Percentiles rank a stretch among this genome's conserved stretches.
These are phyloP conservation scores for Phialemoniopsis sp. DNA, from an alignment of 2,329 filamentous ascomycete species.

Conservation along the genomic window DNA sequence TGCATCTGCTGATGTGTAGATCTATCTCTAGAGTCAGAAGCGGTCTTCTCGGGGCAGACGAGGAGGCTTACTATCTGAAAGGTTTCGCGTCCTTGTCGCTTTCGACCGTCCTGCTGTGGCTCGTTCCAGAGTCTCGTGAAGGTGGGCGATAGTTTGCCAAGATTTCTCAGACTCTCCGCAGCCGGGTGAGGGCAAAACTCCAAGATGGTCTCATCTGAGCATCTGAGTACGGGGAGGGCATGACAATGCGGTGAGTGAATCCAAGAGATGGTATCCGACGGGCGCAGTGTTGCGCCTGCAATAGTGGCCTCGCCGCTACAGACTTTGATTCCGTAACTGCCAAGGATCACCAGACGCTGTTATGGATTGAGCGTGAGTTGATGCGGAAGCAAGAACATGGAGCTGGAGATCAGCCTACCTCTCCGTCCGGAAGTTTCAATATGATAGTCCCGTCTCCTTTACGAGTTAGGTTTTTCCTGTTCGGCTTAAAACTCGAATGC, in stretches of 20 bases:
- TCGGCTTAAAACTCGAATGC: slow-evolving; percentile 42
- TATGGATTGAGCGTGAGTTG: neutral
- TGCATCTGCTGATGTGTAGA: slow-evolving; percentile 48
- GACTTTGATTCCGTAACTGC: slow-evolving; percentile 64
- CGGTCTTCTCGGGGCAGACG: neutral
- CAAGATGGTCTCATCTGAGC: slow-evolving; percentile 41
- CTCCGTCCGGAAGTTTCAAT: slow-evolving; percentile 41
- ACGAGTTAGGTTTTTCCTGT: slow-evolving; percentile 35
- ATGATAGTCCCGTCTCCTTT: slow-evolving; percentile 32
- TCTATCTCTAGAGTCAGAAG: no score
- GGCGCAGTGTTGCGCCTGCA: slow-evolving; percentile 57
- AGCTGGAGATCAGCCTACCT: slow-evolving; percentile 31
- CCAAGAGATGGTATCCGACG: slow-evolving; percentile 39
- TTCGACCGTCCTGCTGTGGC: slow-evolving; percentile 17
- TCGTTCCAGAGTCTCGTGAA: slow-evolving; percentile 66
- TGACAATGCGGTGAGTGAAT: slow-evolving; percentile 66
- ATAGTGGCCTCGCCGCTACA: slow-evolving; percentile 59
- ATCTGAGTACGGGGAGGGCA: slow-evolving; percentile 63
- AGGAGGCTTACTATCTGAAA: slow-evolving; percentile 44
- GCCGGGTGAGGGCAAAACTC: slow-evolving; percentile 53
- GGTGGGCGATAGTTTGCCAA: slow-evolving; percentile 60
- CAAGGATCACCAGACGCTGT: slow-evolving; percentile 59
- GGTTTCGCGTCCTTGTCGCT: slow-evolving; percentile 21
- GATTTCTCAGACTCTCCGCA: slow-evolving; percentile 40
- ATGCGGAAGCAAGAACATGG: neutral